A percentile compares a stretch with the other conserved stretches of the same genome.
phyloP scores from a whole-genome alignment of 805 yeast genomes.

The Candida lessepsii region DNA sequence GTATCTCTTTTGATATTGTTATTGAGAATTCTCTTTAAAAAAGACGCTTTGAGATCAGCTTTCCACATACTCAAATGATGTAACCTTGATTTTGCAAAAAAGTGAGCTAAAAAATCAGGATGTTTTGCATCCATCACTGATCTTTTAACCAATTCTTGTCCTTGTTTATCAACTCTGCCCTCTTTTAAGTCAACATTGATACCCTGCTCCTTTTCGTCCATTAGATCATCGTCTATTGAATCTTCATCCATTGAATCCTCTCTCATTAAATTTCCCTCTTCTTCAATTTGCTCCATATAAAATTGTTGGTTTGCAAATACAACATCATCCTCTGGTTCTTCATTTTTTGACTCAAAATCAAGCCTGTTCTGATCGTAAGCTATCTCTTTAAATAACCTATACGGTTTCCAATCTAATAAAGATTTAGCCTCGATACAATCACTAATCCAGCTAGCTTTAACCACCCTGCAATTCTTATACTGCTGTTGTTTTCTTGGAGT shows the following conservation, averaged over 20 bases:
- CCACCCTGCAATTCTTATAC: slow-evolving; percentile 69
- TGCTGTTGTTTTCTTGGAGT: slow-evolving; percentile 74
- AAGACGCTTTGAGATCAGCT: slow-evolving; percentile 62
- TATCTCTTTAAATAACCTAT: slow-evolving; percentile 46
- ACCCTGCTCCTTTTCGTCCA: neutral
- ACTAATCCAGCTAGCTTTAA: slow-evolving; percentile 77
- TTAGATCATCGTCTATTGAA: neutral
- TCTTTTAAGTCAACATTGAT: slow-evolving; percentile 1
- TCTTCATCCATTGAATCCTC: slow-evolving; percentile 9
- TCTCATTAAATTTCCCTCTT: neutral
- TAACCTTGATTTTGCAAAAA: slow-evolving; percentile 77
- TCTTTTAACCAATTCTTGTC: slow-evolving; percentile 15
- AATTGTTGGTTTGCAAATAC: slow-evolving; percentile 8
- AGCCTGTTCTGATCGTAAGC: slow-evolving; percentile 55
- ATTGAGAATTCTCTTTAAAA: slow-evolving; percentile 47
- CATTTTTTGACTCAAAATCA: slow-evolving; percentile 15
- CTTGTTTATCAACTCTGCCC: slow-evolving; percentile 11
- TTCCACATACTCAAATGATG: slow-evolving; percentile 92
- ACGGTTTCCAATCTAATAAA: slow-evolving; percentile 70
- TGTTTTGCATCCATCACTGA: slow-evolving; percentile 56
- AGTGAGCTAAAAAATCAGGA: slow-evolving; percentile 69
- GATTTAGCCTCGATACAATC: slow-evolving; percentile 53
- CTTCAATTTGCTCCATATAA: slow-evolving; percentile 9
- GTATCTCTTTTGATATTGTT: neutral
- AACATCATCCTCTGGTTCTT: neutral